These are phyloP conservation scores for Somion occarium DNA, from an alignment of 1,284 basidiomycete genomes.

Conservation along the genomic window DNA sequence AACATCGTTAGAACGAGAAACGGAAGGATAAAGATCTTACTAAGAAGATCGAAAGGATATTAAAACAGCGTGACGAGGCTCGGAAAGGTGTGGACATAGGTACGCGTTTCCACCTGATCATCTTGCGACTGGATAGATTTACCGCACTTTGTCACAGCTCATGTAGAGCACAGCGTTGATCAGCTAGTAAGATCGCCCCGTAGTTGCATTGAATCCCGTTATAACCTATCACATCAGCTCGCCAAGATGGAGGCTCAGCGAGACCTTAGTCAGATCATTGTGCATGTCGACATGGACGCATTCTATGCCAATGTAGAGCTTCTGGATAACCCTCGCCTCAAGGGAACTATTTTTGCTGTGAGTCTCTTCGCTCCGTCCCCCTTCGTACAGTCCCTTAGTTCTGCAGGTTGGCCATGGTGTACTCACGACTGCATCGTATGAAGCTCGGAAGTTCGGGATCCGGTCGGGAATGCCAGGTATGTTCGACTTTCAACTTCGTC, in stretches of 20 bases:
- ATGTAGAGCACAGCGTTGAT: constrained; percentile 50
- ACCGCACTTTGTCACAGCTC: constrained; percentile 33
- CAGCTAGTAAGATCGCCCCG: constrained; percentile 40
- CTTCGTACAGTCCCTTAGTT: not conserved
- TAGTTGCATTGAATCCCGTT: not conserved
- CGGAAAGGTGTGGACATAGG: constrained; percentile 54
- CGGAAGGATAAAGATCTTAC: constrained; percentile 79
- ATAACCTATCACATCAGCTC: constrained; percentile 42
- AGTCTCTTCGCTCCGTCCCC: constrained; percentile 23
- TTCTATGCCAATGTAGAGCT: constrained; percentile 75
- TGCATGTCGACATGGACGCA: constrained; percentile 87
- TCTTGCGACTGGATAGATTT: not conserved
- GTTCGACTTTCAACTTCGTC: constrained; percentile 12
- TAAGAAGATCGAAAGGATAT: constrained; percentile 59
- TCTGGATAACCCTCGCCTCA: constrained; percentile 72
- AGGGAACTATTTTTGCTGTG: constrained; percentile 87
- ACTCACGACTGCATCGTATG: constrained; percentile 85
- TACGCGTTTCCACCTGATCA: constrained; percentile 31
- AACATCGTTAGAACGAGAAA: constrained; percentile 68
- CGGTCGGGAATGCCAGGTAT: constrained; percentile 85
- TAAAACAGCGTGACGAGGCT: constrained; percentile 61
- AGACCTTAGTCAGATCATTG: constrained; percentile 79
- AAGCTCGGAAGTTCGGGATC: constrained; percentile 85
- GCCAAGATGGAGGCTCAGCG: constrained; percentile 71
- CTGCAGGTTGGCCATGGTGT: constrained; percentile 71